A percentile compares a stretch with the other conserved stretches of the same genome.
Evolutionary conservation across 2,329 filamentous ascomycete genomes (phyloP).

Genomic region (Elsinoe ampelina): DNA sequence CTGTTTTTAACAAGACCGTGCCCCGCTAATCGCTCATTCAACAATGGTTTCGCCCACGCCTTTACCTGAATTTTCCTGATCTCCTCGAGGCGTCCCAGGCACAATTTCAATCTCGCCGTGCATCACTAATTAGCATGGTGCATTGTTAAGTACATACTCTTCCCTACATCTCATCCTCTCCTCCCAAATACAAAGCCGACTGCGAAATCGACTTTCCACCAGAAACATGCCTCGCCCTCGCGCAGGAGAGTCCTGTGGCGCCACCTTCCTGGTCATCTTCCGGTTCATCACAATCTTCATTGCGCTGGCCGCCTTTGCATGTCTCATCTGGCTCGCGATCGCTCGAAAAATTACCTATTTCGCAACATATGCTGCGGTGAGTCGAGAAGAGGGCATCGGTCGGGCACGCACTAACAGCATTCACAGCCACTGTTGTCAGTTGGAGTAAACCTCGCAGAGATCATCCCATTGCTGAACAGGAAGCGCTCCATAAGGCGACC

Average conservation of each 20-base stretch:
- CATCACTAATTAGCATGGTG: too few relatives aligned
- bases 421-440: not conserved
- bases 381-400: not conserved
- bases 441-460: not conserved
- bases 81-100: too few relatives aligned
- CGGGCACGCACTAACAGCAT: not conserved
- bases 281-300: not conserved
- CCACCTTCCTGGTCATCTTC: not conserved
- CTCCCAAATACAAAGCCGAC: too few relatives aligned
- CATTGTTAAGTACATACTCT: too few relatives aligned
- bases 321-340: not conserved
- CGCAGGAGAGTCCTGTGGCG: not conserved
- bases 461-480: constrained; percentile 2
- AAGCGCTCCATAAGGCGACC: not conserved
- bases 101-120: too few relatives aligned
- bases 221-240: not conserved
- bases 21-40: not conserved
- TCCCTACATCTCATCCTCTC: too few relatives aligned
- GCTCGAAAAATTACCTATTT: not conserved
- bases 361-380: not conserved
- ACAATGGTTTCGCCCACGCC: too few relatives aligned
- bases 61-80: too few relatives aligned
- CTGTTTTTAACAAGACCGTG: not conserved
- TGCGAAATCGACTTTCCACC: too few relatives aligned
- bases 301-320: not conserved